A percentile compares a stretch with the other conserved stretches of the same genome.
phyloP scores from a whole-genome alignment of 2,329 filamentous ascomycete species.

The Lachnellula arida region DNA sequence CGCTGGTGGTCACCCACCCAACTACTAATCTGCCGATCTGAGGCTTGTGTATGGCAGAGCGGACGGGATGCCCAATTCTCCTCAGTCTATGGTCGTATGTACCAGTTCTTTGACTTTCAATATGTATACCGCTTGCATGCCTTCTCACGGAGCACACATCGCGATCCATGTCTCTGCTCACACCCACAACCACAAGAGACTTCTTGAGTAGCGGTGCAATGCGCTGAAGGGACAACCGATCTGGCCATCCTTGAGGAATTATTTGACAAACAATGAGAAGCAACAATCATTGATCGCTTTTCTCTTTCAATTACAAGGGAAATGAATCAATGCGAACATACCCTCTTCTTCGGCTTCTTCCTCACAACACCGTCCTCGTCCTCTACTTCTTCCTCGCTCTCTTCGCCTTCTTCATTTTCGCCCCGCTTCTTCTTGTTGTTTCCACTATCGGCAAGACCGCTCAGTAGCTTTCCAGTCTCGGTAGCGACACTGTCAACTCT shows the following conservation, averaged over 20 bases:
- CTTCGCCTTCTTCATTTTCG: constrained; percentile 60
- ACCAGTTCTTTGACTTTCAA: not conserved
- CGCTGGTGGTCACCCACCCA: too few relatives aligned
- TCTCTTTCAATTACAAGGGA: not conserved
- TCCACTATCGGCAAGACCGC: constrained; percentile 83
- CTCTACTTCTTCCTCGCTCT: constrained; percentile 58
- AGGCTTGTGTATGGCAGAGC: constrained; percentile 29
- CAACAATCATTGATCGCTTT: not conserved
- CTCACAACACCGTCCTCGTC: constrained; percentile 47
- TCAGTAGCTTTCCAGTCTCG: constrained; percentile 91
- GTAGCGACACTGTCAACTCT: constrained; percentile 97
- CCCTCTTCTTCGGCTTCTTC: constrained; percentile 72
- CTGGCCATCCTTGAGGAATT: too few relatives aligned
- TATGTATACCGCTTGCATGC: not conserved
- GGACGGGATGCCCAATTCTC: constrained; percentile 28
- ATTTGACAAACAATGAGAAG: too few relatives aligned
- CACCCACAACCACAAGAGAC: too few relatives aligned
- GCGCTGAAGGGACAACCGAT: too few relatives aligned
- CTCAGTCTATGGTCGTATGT: constrained; percentile 29
- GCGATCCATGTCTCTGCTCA: too few relatives aligned
- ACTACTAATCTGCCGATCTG: not conserved
- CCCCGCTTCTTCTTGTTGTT: constrained; percentile 68
- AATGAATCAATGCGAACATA: constrained; percentile 34
- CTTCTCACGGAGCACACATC: too few relatives aligned
- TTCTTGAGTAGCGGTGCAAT: too few relatives aligned